Base-by-base conservation (phyloP, 2,329 filamentous ascomycete species). In the Ophiostoma sp. region DNA sequence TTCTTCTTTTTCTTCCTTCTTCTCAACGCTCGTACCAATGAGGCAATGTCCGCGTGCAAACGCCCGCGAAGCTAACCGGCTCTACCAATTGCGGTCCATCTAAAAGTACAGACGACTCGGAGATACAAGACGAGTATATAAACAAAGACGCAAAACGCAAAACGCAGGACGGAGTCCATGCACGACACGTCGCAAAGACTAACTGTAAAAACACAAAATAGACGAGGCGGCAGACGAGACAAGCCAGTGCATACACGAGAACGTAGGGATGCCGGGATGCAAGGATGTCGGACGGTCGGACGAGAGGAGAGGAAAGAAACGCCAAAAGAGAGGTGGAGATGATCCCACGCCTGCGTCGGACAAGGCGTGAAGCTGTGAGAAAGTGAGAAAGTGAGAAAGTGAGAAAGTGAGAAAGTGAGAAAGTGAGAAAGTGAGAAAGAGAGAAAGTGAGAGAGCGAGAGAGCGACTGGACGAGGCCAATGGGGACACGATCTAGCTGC, bases 161-260 rank as follows among this genome's bases (percentile, higher is more conserved):
- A 18, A 52, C 18, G 8, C 7, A 52, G 42, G 18, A 6, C 5
- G 36, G 7, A 40, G 11, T 27, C 27, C 1, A 62, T 3, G 58
- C 58, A 62, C 58, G 55, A 60, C 55, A 60, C 55, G 55, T 60
- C 6, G 55, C 55, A 60, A 27, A n/a, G 27, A 9, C 58, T 62
- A 62, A 62, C 58, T 42, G 58, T 6, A 62, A 41, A 62, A n/a
- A 42, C 38, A 62, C 58, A 62, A 62, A 62, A 62, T 62, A 62
- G 58, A 62, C 58, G 58, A 62, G 58, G 12, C 58, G 58, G 58
- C 58, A 9, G 27, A 7, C 18, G 52, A 58, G 52, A 27, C 27
- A 49, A 49, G 9, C 8, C 27, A 58, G 9, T 58, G 27, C 52
- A 52, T 18, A 52, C n/a, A 52, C 49, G 49, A 27, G 49, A 44